Evolutionary conservation across 371 early-diverging fungal species (phyloP), one percentile per base, ranked within the genome.

Genomic region (Lichtheimia hyalospora): DNA sequence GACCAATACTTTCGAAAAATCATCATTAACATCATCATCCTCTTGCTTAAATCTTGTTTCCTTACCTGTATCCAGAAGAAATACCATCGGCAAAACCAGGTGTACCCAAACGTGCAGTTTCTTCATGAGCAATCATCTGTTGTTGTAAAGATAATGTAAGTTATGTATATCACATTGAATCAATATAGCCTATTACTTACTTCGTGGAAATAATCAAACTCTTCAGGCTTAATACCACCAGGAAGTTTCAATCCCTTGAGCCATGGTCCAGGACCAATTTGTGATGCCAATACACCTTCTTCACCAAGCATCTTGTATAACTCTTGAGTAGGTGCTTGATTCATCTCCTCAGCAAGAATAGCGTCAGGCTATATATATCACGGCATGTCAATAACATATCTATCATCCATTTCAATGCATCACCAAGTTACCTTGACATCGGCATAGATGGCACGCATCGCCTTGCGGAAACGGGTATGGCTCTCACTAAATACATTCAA

Each of bases 191-290:
- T 10, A 8, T 34, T 27, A 27, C 34, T 34, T 85, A 34, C 34
- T 53, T 70, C 68, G 42, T 68, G 68, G 83, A 94, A 94, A 44
- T 80, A 71, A 68, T 92, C 91, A 61, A 79, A 90, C 48, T 90
- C 87, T 23, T 66, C 75, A 13, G 78, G 71, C 13, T 67, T 62
- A n/a, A 88, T 69, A 48, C 75, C 82, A 10, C 82, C 85, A 54
- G 74, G 84, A n/a, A 86, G 68, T 14, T 64, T 69, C 18, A 64
- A 44, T 14, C 61, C 55, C 48, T 71, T 62, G 15, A 74, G 46
- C 85, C 85, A 66, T 58, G 73, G 75, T 0, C 75, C 75, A 40
- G 75, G 75, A n/a, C 75, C 75, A 42, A 74, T 61, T 14, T 74
- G 64, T 16, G 68, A 63, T 15, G 72, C 72, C 39, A 75, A 54